Conservation (phyloP, 306 rosid genomes). For the Citrullus amarus region DNA sequence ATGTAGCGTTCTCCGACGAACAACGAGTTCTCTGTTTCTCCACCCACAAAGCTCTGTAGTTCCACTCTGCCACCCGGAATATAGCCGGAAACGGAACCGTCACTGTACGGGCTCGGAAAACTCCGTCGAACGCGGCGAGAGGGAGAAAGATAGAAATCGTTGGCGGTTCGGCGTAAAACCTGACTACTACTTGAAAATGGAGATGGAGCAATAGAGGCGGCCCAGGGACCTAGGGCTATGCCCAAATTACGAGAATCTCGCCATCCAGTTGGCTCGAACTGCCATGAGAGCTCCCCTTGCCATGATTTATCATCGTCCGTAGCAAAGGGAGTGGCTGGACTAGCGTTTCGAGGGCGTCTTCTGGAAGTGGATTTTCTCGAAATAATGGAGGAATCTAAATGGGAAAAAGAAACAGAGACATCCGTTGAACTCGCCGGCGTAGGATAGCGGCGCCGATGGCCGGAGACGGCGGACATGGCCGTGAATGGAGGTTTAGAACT, state of each 20-base stretch:
- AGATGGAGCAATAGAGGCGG: slow-evolving; percentile 15
- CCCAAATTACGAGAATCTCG: slow-evolving; percentile 31
- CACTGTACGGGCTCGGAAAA: slow-evolving; percentile 8
- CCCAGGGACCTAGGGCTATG: slow-evolving; percentile 57
- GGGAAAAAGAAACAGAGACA: slow-evolving; percentile 32
- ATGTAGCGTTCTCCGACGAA: slow-evolving; percentile 4
- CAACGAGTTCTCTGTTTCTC: slow-evolving; percentile 24
- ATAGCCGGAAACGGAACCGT: slow-evolving; percentile 12
- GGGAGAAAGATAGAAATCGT: slow-evolving; percentile 51
- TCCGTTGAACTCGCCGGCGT: slow-evolving; percentile 26
- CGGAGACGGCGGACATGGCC: slow-evolving; percentile 42
- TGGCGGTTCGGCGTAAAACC: slow-evolving; percentile 36
- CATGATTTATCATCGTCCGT: slow-evolving; percentile 59
- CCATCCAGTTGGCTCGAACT: slow-evolving; percentile 50
- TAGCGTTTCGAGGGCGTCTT: slow-evolving; percentile 10
- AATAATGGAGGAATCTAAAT: slow-evolving; percentile 15
- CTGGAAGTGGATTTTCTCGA: slow-evolving; percentile 8
- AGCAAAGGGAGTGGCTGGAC: slow-evolving; percentile 55
- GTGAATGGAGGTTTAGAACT: slow-evolving; percentile 8
- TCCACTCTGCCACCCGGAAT: slow-evolving; percentile 44
- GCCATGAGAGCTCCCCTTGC: slow-evolving; percentile 78
- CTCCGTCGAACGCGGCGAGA: slow-evolving; percentile 18
- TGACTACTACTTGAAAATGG: slow-evolving; percentile 26
- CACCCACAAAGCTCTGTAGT: slow-evolving; percentile 55
- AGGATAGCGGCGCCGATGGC: slow-evolving; percentile 19